phyloP scores from a whole-genome alignment of 495 filamentous ascomycete species.

The Paragyromitra xinjiangensis region DNA sequence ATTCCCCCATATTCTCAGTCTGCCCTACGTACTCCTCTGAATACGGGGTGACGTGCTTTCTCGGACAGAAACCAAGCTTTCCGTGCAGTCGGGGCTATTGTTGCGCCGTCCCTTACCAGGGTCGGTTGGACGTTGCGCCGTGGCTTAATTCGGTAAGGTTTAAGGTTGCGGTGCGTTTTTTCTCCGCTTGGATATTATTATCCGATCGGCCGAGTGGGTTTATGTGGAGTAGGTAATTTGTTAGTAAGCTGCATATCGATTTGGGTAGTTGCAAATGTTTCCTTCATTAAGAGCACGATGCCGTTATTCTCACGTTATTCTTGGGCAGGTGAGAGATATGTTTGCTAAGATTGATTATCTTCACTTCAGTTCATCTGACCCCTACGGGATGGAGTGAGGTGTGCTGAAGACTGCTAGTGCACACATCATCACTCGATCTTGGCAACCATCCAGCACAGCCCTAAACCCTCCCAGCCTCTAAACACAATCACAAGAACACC shows the following conservation, averaged over 20 bases:
- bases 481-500: too few species aligned
- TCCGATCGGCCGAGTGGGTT: not conserved
- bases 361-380: too few species aligned
- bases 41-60: not conserved
- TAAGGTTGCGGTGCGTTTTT: not conserved
- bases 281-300: too few species aligned
- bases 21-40: too few species aligned
- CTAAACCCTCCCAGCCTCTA: too few species aligned
- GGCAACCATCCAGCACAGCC: not conserved
- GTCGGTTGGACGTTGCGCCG: not conserved
- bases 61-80: not conserved
- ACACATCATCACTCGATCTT: not conserved
- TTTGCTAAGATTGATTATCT: too few species aligned
- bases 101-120: not conserved
- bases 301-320: too few species aligned
- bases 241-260: too few species aligned
- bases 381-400: too few species aligned
- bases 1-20: not conserved
- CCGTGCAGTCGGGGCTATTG: not conserved
- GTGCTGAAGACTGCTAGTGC: too few species aligned
- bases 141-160: not conserved
- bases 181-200: not conserved
- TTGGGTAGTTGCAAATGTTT: too few species aligned
- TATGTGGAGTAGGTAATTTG: not conserved
- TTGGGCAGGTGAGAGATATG: too few species aligned